Evolutionary conservation across 2,329 filamentous ascomycete species (phyloP), one percentile per base, ranked within the genome.

Genomic region (Hawksworthiomyces lignivorus): DNA sequence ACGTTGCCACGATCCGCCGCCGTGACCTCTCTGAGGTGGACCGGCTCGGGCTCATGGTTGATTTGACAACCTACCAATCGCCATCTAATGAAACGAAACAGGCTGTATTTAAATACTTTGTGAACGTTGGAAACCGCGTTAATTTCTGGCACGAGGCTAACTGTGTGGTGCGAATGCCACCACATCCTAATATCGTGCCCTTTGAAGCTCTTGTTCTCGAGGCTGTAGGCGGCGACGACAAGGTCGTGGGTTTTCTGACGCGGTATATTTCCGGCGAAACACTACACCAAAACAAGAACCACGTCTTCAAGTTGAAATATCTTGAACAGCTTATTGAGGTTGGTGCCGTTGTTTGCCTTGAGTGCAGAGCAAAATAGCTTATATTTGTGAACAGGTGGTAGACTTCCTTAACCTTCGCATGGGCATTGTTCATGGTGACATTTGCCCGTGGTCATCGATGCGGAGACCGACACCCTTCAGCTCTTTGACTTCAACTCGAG

Each of bases 381-480:
- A n/a, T n/a, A n/a, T n/a, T n/a, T n/a, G n/a, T 8, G 12, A 26
- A 26, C 24, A 26, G 24, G 24, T 12, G 6, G 52, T 66, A 7
- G 62, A 67, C 40, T 54, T 58, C 27, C 49, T 67, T 20, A 66
- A 67, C 39, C 49, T 65, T 10, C 41, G 54, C 27, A 47, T 58
- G 27, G 62, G 63, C 21, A 56, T 67, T 28, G 48, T 53, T 30
- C 64, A 67, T 48, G 56, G 63, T 44, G 64, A 65, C 41, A 53
- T 68, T 37, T 54, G 57, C 4, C 47, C 59, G 4, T 55, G 59
- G 24, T 67, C 1, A 44, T 67, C 37, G 50, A 66, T 36, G 50
- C 54, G 5, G 29, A 39, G 10, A 62, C 59, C 14, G 54, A 64
- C 36, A 44, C 46, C 5, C 36, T 67, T 10, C 44, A 60, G 44